Evolutionary conservation across 2,329 filamentous ascomycete species (phyloP).

Genomic region (Trichoderma sp.): DNA sequence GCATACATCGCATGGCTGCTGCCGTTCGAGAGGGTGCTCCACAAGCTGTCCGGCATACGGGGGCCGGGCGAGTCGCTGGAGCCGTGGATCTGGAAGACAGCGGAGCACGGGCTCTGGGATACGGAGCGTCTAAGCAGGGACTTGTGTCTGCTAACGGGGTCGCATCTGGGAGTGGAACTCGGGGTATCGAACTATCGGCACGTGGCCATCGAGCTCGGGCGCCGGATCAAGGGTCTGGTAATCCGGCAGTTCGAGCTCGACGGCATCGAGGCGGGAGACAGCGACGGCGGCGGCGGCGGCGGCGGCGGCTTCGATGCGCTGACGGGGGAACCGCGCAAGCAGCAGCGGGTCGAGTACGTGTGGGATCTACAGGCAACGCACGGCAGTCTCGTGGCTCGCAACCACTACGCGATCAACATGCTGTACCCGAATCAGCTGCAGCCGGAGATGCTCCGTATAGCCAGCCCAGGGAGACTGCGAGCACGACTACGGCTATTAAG

Average conservation of each 20-base stretch:
- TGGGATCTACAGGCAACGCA: background rate
- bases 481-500: too few relatives aligned
- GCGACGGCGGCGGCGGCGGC: background rate
- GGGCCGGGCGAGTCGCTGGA: background rate
- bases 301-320: background rate
- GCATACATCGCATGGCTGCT: background rate
- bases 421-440: too few relatives aligned
- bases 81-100: background rate
- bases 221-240: too few relatives aligned
- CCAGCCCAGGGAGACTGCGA: too few relatives aligned
- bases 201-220: background rate
- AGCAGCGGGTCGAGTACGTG: background rate
- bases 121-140: background rate
- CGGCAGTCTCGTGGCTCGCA: too few relatives aligned
- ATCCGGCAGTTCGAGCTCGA: too few relatives aligned
- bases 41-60: background rate
- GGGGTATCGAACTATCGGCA: background rate
- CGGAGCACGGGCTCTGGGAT: background rate
- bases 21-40: background rate
- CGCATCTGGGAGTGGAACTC: background rate
- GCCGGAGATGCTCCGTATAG: too few relatives aligned
- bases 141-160: background rate
- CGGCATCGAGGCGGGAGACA: too few relatives aligned
- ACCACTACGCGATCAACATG: too few relatives aligned
- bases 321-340: background rate